Evolutionary conservation across 352 stramenopile species (phyloP), one percentile per base, ranked within the genome.

Genomic region (Phytophthora pisi): DNA sequence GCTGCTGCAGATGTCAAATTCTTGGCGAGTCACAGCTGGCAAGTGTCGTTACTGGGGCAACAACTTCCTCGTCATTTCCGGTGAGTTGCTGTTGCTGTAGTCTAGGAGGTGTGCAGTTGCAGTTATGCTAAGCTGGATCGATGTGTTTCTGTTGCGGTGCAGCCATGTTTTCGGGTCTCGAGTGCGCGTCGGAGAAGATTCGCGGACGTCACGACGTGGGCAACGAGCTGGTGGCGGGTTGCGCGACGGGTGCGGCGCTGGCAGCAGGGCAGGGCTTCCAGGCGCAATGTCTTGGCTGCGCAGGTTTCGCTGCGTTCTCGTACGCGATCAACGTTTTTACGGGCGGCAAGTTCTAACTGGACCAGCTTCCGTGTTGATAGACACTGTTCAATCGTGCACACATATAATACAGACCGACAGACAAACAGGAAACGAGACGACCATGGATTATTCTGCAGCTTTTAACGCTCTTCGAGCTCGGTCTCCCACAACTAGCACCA

Each of bases 101-200:
- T 51, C 4, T 18, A 45, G 11, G 15, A 54, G 5, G 26, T 20
- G 24, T 26, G 20, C 20, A 20, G 20, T 20, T 20, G 20, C 6
- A 34, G 28, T 34, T 6, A 34, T 34, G 28, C 5, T 34, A 34
- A 34, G 0, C 28, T 34, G 28, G 9, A 34, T 10, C 28, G 9
- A 34, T 34, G 28, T 34, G 10, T 34, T 23, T n/a, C 45, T 31
- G 46, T 40, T 65, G 5, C 26, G 11, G 3, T 61, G 4, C n/a
- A 91, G 93, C 92, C 31, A 96, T 99, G 68, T 99, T 98, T 68
- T 96, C 93, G 23, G 95, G 94, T 30, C 79, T 97, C 6, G 97
- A 99, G 76, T 99, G 97, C 61, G 77, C 90, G 15, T 82, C 97
- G 2, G 96, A 98, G 77, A 98, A 98, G 72, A 91, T 89, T 64